Percentiles rank a stretch among this genome's conserved stretches.
Conservation (phyloP, 306 rosid species). For the Rosa chinensis region DNA sequence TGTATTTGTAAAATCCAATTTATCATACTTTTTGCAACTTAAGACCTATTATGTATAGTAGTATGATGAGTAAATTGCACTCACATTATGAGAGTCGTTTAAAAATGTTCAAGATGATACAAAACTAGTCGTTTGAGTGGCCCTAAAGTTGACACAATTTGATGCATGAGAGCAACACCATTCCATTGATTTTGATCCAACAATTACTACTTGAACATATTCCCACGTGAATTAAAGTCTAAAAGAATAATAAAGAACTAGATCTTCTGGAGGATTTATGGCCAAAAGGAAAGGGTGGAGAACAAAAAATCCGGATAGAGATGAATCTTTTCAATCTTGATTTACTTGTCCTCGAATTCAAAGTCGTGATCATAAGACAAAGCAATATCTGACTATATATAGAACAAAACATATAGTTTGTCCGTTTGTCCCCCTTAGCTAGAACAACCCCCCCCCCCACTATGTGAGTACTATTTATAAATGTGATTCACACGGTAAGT, state of each 20-base stretch:
- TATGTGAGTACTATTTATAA: no score
- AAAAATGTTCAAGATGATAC: neutral
- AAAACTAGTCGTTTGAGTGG: neutral
- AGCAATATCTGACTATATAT: neutral
- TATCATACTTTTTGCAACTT: neutral
- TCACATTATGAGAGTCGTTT: neutral
- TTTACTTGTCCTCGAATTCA: neutral
- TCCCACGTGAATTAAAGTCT: neutral
- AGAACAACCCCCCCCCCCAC: neutral
- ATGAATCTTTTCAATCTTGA: neutral
- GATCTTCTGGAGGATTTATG: neutral
- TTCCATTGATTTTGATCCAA: neutral
- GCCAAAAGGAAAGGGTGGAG: neutral
- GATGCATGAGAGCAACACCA: neutral
- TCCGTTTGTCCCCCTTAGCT: slow-evolving; percentile 9
- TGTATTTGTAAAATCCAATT: neutral
- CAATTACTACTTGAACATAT: neutral
- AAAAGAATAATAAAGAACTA: neutral
- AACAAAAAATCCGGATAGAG: neutral
- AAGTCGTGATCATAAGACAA: slow-evolving; percentile 6
- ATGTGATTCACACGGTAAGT: no score
- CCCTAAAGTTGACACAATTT: neutral
- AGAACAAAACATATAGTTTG: neutral
- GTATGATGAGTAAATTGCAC: no score
- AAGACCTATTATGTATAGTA: neutral